A percentile compares a stretch with the other conserved stretches of the same genome.
Evolutionary conservation across 192 early-diverging fungal genomes (phyloP).

Genomic region (Dissophora globulifera): DNA sequence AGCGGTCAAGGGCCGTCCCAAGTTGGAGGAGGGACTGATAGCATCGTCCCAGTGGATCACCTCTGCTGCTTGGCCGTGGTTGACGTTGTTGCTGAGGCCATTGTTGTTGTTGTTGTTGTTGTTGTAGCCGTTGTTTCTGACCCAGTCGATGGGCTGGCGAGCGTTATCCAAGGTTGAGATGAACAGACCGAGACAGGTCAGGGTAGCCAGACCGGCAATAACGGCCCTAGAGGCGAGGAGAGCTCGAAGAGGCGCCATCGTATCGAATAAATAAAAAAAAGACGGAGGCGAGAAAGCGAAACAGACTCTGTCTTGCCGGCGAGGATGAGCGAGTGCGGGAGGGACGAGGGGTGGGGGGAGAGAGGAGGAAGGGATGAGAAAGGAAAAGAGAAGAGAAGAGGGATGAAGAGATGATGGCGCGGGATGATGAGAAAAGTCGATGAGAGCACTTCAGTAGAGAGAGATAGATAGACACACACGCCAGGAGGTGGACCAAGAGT

Average conservation of each 20-base stretch:
- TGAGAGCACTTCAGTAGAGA: background rate
- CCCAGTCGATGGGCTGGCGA: background rate
- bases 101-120: constrained; percentile 12
- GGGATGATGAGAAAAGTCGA: background rate
- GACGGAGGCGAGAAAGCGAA: background rate
- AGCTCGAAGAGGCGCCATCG: constrained; percentile 11
- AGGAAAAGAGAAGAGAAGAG: background rate
- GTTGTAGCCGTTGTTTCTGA: background rate
- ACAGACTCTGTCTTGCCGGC: too few relatives aligned
- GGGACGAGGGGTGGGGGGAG: too few relatives aligned
- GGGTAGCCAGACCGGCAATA: background rate
- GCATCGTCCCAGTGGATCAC: constrained; percentile 29
- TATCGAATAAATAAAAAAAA: too few relatives aligned
- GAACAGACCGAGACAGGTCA: constrained; percentile 1
- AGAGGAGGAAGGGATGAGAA: background rate
- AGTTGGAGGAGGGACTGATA: background rate
- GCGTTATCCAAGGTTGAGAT: background rate
- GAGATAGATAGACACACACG: too few relatives aligned
- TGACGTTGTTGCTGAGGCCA: too few relatives aligned
- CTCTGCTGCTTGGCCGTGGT: too few relatives aligned
- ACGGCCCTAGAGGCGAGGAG: constrained; percentile 11
- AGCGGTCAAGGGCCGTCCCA: constrained; percentile 4
- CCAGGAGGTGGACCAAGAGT: too few relatives aligned
- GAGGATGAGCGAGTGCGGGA: too few relatives aligned
- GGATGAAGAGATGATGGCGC: constrained; percentile 3